Percentiles rank a stretch among this genome's conserved stretches.
These are phyloP conservation scores for Pleoardoris graminearum DNA, from an alignment of 2,329 filamentous ascomycete species.

Conservation along the genomic window DNA sequence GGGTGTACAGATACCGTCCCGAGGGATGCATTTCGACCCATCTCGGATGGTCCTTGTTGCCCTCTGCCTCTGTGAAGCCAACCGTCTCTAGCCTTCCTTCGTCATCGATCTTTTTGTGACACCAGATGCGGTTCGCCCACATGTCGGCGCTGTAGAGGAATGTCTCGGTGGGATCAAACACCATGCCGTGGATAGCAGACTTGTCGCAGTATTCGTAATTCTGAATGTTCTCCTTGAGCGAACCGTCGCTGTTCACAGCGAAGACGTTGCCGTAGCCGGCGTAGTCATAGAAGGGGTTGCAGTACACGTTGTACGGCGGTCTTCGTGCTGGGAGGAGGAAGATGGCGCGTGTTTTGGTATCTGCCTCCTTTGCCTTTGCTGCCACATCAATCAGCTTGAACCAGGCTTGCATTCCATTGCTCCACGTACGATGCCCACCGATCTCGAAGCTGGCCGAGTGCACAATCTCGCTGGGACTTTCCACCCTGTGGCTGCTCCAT, in stretches of 20 bases:
- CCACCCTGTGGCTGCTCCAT: constrained; percentile 81
- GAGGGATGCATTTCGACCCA: constrained; percentile 85
- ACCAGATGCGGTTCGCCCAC: constrained; percentile 80
- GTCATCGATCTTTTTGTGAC: constrained; percentile 69
- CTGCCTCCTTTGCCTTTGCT: constrained; percentile 69
- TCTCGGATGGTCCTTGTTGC: constrained; percentile 74
- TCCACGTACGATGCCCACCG: constrained; percentile 70
- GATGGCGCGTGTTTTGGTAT: constrained; percentile 85
- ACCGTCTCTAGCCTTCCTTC: constrained; percentile 69
- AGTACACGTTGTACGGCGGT: constrained; percentile 80
- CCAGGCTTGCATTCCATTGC: neutral
- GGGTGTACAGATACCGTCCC: constrained; percentile 77
- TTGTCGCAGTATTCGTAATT: constrained; percentile 72
- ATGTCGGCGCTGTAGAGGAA: constrained; percentile 81
- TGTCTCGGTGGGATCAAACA: constrained; percentile 72
- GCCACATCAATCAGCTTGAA: constrained; percentile 13
- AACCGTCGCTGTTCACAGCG: constrained; percentile 60
- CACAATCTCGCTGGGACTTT: constrained; percentile 73
- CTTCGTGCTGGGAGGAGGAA: constrained; percentile 80
- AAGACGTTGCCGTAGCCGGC: constrained; percentile 82
- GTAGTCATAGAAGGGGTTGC: constrained; percentile 87
- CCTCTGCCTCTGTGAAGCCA: constrained; percentile 72
- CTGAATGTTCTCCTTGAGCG: constrained; percentile 67
- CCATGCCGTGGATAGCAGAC: constrained; percentile 80
- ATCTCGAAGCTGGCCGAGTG: constrained; percentile 74